phyloP scores from a whole-genome alignment of 164 flowering plant genomes.

The Houttuynia cordata region DNA sequence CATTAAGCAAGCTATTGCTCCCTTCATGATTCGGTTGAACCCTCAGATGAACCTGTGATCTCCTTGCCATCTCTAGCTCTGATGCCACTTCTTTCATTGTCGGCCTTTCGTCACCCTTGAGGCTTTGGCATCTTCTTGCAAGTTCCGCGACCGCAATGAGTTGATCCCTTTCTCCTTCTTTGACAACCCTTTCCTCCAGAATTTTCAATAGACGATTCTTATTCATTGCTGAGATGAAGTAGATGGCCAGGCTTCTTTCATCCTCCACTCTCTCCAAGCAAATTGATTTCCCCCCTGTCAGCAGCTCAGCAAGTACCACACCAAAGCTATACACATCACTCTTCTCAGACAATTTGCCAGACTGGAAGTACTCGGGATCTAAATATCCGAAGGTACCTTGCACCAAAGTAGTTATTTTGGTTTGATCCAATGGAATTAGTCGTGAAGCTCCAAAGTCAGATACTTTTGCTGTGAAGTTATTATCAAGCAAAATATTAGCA shows the following conservation, averaged over 20 bases:
- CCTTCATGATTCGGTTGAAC: background rate
- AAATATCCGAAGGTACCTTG: constrained; percentile 10
- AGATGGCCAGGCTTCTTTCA: background rate
- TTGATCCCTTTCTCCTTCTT: constrained; percentile 2
- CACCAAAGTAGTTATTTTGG: constrained; percentile 5
- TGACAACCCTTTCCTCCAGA: background rate
- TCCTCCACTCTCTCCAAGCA: background rate
- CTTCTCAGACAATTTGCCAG: constrained; percentile 8
- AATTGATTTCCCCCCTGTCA: constrained; percentile 1
- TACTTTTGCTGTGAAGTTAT: constrained; percentile 6
- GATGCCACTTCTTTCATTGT: constrained; percentile 4
- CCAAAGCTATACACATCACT: constrained; percentile 13
- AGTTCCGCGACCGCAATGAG: constrained; percentile 3
- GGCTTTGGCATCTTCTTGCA: background rate
- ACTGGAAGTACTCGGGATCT: constrained; percentile 5
- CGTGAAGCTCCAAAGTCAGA: constrained; percentile 10
- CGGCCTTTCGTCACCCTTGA: constrained; percentile 4
- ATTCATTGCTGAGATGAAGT: background rate
- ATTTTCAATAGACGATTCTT: background rate
- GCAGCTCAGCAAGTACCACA: constrained; percentile 2
- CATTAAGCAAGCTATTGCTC: background rate
- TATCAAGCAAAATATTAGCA: constrained; percentile 5
- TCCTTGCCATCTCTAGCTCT: background rate
- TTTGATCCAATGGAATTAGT: constrained; percentile 4
- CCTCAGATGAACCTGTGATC: background rate